Evolutionary conservation across 2,329 filamentous ascomycete genomes (phyloP).

Genomic region (Sphaerulina populicola): DNA sequence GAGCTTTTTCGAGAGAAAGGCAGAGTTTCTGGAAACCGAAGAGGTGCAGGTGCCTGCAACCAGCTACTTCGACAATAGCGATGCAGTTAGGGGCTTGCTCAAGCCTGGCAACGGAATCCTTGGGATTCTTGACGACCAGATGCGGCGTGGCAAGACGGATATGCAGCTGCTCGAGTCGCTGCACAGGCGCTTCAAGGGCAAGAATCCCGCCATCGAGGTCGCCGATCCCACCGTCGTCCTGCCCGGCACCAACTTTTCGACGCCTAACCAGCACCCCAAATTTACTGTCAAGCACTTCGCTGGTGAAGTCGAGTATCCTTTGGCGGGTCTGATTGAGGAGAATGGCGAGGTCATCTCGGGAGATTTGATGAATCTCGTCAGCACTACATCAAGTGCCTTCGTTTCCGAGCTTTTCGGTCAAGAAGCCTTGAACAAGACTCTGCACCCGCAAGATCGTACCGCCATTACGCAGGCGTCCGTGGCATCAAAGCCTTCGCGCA

Average conservation of each 20-base stretch:
- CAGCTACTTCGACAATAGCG: slow-evolving; percentile 96
- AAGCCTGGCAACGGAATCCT: slow-evolving; percentile 89
- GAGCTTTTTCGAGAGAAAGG: slow-evolving; percentile 91
- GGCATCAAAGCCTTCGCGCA: slow-evolving; percentile 86
- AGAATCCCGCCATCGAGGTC: slow-evolving; percentile 82
- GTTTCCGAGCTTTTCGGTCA: slow-evolving; percentile 90
- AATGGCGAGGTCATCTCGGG: slow-evolving; percentile 94
- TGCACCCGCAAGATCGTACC: slow-evolving; percentile 82
- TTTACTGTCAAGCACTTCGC: slow-evolving; percentile 95
- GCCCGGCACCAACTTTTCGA: slow-evolving; percentile 82
- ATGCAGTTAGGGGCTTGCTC: slow-evolving; percentile 81
- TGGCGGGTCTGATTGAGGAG: slow-evolving; percentile 81
- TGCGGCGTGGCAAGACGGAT: slow-evolving; percentile 77
- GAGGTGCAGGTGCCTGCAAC: slow-evolving; percentile 84
- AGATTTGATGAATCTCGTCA: slow-evolving; percentile 90
- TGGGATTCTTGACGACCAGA: slow-evolving; percentile 93
- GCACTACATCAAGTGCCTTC: slow-evolving; percentile 78
- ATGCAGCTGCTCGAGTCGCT: slow-evolving; percentile 84
- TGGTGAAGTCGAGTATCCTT: slow-evolving; percentile 88
- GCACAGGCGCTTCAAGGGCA: slow-evolving; percentile 86
- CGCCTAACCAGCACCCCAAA: slow-evolving; percentile 66
- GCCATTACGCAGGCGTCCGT: slow-evolving; percentile 94
- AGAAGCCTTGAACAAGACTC: slow-evolving; percentile 81
- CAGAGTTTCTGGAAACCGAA: slow-evolving; percentile 86
- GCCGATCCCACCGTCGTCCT: slow-evolving; percentile 65